Evolutionary conservation across 305 asterid species (phyloP), one percentile per base, ranked within the genome.

Genomic region (Solanum chacoense): DNA sequence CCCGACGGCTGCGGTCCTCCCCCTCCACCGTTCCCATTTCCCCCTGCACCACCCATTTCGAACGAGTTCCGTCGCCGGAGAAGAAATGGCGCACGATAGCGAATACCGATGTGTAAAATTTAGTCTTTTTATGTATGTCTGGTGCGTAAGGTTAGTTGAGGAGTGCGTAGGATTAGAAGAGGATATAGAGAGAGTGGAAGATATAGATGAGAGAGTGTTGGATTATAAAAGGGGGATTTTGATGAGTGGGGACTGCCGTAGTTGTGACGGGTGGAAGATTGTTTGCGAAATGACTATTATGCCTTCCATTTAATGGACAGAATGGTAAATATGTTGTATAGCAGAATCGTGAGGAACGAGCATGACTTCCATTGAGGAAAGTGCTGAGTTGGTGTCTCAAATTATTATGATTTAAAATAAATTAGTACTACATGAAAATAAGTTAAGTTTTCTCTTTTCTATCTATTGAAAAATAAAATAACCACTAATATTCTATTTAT

Each of bases 1-100:
- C 88, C 93, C 91, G 93, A 35, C 91, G 86, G 85, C 91, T 91
- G 91, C 91, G 92, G 83, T 35, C 95, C 98, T 87, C 91, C 96
- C 71, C 95, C 95, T 26, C 92, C 95, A 13, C 87, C 32, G 74
- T 4, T 84, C 8, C 87, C 87, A 13, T 84, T 84, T 34, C 88
- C 91, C 29, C 93, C 92, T 18, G 91, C 91, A 38, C 94, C 93
- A 85, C 91, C 93, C 91, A 92, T 76, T 35, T n/a, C 38, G 13
- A 5, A 81, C 40, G 84, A 79, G 32, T 78, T 38, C 63, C 85
- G 85, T 36, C 22, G 83, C 59, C 89, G 88, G 74, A 69, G 75
- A 65, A 69, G 88, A 69, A 71, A 72, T 26, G 42, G 90, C 88
- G 85, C 88, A 84, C 88, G 90, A 55, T 84, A 88, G 90, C 90